phyloP scores from a whole-genome alignment of 2,329 filamentous ascomycete species.

The Ceratocystis albifundus region DNA sequence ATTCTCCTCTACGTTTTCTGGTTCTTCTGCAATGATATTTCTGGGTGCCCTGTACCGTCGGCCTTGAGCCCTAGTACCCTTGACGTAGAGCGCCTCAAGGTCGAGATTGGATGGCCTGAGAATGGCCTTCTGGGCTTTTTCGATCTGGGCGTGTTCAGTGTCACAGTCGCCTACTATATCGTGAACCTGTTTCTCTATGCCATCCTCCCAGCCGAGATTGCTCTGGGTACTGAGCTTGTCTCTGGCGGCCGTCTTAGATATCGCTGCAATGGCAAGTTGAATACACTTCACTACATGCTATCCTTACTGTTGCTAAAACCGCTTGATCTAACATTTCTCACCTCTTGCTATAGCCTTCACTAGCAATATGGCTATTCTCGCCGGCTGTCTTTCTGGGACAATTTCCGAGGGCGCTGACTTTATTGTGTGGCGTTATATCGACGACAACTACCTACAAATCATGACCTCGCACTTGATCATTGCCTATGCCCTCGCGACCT shows the following conservation, averaged over 20 bases:
- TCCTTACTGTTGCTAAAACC: background rate
- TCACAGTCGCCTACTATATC: conserved; percentile 64
- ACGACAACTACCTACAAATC: conserved; percentile 79
- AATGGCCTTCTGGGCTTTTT: conserved; percentile 59
- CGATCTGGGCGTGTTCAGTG: conserved; percentile 57
- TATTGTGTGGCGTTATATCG: conserved; percentile 81
- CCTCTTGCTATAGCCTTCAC: conserved; percentile 48
- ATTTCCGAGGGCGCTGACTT: conserved; percentile 68
- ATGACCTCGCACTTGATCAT: conserved; percentile 74
- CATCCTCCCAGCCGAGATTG: conserved; percentile 61
- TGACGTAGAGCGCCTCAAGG: conserved; percentile 59
- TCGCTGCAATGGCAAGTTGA: conserved; percentile 57
- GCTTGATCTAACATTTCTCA: background rate
- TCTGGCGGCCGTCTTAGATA: conserved; percentile 69
- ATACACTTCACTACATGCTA: background rate
- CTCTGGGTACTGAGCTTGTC: conserved; percentile 57
- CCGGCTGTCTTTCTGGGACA: conserved; percentile 63
- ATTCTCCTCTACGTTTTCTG: conserved; percentile 65
- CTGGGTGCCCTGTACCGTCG: conserved; percentile 79
- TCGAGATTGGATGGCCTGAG: conserved; percentile 69
- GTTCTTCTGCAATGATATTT: conserved; percentile 84
- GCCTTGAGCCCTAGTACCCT: conserved; percentile 61
- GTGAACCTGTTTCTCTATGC: conserved; percentile 64
- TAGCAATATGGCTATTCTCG: conserved; percentile 62
- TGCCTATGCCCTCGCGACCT: conserved; percentile 59